Base-by-base conservation (phyloP, 495 filamentous ascomycete species). In the Aspergillus hancockii region DNA sequence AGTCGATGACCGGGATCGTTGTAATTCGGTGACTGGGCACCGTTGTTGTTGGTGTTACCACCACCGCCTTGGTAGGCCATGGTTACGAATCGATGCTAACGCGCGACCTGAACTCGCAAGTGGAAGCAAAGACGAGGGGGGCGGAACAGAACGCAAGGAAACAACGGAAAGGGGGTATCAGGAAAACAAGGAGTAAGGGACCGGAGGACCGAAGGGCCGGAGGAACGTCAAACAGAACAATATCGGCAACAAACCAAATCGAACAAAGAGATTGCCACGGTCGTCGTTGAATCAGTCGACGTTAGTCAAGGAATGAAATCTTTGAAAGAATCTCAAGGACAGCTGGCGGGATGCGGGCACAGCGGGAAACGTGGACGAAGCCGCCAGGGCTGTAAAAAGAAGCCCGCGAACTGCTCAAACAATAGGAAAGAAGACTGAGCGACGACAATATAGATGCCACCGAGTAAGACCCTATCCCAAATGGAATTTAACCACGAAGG, bases 1-100 rank as follows among this genome's bases (percentile, higher is more conserved):
- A 91, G 75, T 45, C 77, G 81, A 70, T 90, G 86, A 57, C 81
- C 83, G 28, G 85, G 79, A 52, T 83, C 76, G 32, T 71, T 70
- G 58, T 71, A 69, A 46, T 53, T 61, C 36, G 74, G 71, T 59
- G 77, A 76, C 52, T 75, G 70, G 23, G 43, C 43, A 47, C 43
- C 43, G 16, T n/a, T n/a, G 16, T 41, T 41, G 16, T 41, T 41
- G n/a, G n/a, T n/a, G 5, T 28, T 28, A 58, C 60, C 66, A 54
- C 69, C 70, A 57, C 71, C 61, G 53, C 75, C 76, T 68, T 76
- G 73, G 68, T 85, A 83, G 63, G 82, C 81, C 83, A 85, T 85
- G 62, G 52, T 71, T 65, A 53, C 51, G 46, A 60, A 60, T 58
- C 57, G 49, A 63, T 47, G 55, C 52, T 55, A 59, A 38, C 60